Percentiles rank a stretch among this genome's conserved stretches.
phyloP scores from a whole-genome alignment of 2,329 filamentous ascomycete genomes.

The Chrysoporthe cubensis region DNA sequence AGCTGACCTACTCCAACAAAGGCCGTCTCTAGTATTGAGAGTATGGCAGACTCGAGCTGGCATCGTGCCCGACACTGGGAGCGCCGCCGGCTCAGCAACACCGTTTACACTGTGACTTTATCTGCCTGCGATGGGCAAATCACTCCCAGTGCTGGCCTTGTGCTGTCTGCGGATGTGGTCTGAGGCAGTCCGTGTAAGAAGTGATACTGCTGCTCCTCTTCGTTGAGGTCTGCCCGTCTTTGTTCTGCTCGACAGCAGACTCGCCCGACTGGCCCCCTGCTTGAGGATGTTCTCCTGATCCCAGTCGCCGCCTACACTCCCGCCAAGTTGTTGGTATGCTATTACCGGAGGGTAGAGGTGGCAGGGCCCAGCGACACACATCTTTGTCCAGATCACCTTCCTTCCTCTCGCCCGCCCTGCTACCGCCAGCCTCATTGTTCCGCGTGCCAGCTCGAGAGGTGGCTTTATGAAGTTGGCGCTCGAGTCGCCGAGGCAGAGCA shows the following conservation, averaged over 20 bases:
- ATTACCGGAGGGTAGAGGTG: too few relatives aligned
- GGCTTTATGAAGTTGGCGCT: too few relatives aligned
- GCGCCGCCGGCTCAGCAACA: too few relatives aligned
- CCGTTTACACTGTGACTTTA: slow-evolving; percentile 39
- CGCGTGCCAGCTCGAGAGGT: slow-evolving; percentile 52
- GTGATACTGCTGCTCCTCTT: background rate
- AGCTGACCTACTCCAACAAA: background rate
- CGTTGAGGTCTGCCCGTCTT: slow-evolving; percentile 68
- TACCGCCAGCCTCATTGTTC: slow-evolving; percentile 73
- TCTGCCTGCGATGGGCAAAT: slow-evolving; percentile 74
- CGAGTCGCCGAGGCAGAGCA: background rate
- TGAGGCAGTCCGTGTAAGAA: slow-evolving; percentile 37
- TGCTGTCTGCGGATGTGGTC: slow-evolving; percentile 74
- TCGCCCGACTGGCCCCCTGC: slow-evolving; percentile 74
- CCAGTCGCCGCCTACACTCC: slow-evolving; percentile 69
- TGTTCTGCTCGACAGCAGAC: slow-evolving; percentile 76
- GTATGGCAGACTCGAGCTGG: too few relatives aligned
- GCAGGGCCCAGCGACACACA: slow-evolving; percentile 37
- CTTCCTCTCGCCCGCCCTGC: slow-evolving; percentile 75
- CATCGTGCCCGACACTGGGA: too few relatives aligned
- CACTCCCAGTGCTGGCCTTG: slow-evolving; percentile 69
- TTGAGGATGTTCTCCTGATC: slow-evolving; percentile 77
- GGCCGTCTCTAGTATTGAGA: background rate
- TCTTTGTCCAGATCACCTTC: slow-evolving; percentile 85
- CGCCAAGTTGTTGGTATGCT: slow-evolving; percentile 13